phyloP scores from a whole-genome alignment of 345 rosid genomes.

The Gossypium stocksii region DNA sequence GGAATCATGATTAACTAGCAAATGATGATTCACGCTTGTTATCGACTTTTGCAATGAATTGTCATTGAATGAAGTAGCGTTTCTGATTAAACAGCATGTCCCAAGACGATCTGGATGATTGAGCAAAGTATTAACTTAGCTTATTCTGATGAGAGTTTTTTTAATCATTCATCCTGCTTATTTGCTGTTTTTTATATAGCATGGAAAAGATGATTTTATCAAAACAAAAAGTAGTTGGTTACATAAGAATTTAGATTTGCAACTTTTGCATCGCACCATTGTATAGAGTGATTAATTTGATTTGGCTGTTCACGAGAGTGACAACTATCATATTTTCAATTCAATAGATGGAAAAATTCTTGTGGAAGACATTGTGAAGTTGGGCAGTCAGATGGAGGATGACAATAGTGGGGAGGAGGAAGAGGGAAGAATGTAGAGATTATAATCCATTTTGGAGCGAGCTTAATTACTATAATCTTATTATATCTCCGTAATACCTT shows the following conservation, averaged over 20 bases:
- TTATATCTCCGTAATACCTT: background rate
- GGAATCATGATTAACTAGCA: background rate
- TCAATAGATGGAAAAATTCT: conserved; percentile 85
- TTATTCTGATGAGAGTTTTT: background rate
- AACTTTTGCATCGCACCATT: background rate
- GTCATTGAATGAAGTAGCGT: background rate
- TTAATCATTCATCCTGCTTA: no score
- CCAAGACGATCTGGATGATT: background rate
- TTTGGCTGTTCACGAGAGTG: background rate
- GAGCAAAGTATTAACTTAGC: background rate
- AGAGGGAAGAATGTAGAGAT: background rate
- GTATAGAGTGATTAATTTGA: background rate
- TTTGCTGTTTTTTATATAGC: background rate
- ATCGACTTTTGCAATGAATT: background rate
- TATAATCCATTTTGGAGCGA: background rate
- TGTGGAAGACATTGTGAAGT: conserved; percentile 82
- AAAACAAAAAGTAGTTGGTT: background rate
- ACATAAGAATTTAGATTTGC: background rate
- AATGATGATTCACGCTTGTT: background rate
- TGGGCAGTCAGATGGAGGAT: conserved; percentile 70
- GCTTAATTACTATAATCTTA: background rate
- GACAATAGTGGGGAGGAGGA: conserved; percentile 37
- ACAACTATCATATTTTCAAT: conserved; percentile 6
- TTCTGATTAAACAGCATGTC: background rate
- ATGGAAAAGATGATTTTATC: background rate